A percentile compares a stretch with the other conserved stretches of the same genome.
Conservation (phyloP, 2,329 filamentous ascomycete genomes). For the Aureobasidium vineae region DNA sequence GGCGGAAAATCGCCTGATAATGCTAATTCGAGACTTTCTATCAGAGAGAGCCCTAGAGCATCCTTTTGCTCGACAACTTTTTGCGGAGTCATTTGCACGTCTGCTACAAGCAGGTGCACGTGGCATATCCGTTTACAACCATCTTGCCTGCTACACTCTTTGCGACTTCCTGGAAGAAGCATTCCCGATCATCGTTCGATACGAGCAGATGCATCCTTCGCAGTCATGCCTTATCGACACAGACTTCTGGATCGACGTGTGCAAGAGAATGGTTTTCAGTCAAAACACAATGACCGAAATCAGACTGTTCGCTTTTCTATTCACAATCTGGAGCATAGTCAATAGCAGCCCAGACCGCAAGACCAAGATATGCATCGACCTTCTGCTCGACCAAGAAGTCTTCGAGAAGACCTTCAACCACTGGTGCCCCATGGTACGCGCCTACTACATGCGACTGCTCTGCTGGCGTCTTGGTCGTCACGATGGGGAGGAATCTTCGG, state of each 20-base stretch:
- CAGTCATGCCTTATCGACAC: constrained; percentile 63
- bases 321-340: constrained; percentile 73
- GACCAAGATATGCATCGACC: constrained; percentile 66
- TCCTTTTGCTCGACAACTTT: constrained; percentile 62
- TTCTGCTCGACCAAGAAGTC: constrained; percentile 69
- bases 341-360: constrained; percentile 66
- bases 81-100: constrained; percentile 70
- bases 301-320: constrained; percentile 77
- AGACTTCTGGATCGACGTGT: constrained; percentile 82
- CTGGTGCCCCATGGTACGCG: constrained; percentile 93
- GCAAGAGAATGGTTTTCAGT: constrained; percentile 72
- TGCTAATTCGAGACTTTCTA: constrained; percentile 77
- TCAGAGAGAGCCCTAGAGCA: constrained; percentile 58
- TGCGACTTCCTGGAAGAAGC: constrained; percentile 88
- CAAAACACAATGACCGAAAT: constrained; percentile 90
- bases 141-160: constrained; percentile 81
- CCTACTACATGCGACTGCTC: constrained; percentile 85
- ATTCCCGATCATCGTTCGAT: constrained; percentile 64
- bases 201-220: constrained; percentile 49
- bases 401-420: constrained; percentile 86
- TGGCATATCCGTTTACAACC: constrained; percentile 75
- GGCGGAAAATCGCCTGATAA: constrained; percentile 83
- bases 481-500: constrained; percentile 60
- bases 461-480: constrained; percentile 87
- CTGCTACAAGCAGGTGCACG: constrained; percentile 72